These are phyloP conservation scores for Phytophthora capsici DNA, from an alignment of 352 stramenopile genomes.

Conservation along the genomic window DNA sequence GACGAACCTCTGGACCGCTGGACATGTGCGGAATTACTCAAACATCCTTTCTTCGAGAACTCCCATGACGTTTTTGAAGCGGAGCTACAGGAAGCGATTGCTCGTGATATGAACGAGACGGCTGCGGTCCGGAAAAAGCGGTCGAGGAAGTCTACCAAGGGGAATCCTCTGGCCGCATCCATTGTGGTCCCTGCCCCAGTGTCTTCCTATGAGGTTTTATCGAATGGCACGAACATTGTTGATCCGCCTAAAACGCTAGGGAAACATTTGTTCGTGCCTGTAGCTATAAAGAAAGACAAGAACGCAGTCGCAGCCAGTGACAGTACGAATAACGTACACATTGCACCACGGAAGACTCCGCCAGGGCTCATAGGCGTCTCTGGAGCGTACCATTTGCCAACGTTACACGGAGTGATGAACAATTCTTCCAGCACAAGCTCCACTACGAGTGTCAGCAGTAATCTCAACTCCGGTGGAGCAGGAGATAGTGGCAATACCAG, in stretches of 20 bases:
- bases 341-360: conserved; percentile 21
- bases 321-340: conserved; percentile 19
- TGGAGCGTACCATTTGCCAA: conserved; percentile 39
- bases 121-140: conserved; percentile 69
- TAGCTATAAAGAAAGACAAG: conserved; percentile 37
- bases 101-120: conserved; percentile 68
- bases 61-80: conserved; percentile 60
- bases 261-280: conserved; percentile 41
- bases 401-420: conserved; percentile 36
- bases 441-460: conserved; percentile 31
- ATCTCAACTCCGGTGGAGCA: conserved; percentile 6
- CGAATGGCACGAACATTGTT: neutral
- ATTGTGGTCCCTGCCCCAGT: conserved; percentile 16
- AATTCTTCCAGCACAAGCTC: conserved; percentile 41
- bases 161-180: conserved; percentile 2
- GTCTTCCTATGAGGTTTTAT: neutral
- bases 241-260: conserved; percentile 20
- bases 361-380: conserved; percentile 8
- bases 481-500: conserved; percentile 21
- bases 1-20: conserved; percentile 82
- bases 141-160: conserved; percentile 46
- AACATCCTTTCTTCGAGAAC: conserved; percentile 78
- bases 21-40: conserved; percentile 79
- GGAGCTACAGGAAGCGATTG: conserved; percentile 76
- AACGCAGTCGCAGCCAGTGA: conserved; percentile 5